A percentile compares a stretch with the other conserved stretches of the same genome.
Evolutionary conservation across 2,329 filamentous ascomycete species (phyloP).

Genomic region (Dactylellina parvicollis): DNA sequence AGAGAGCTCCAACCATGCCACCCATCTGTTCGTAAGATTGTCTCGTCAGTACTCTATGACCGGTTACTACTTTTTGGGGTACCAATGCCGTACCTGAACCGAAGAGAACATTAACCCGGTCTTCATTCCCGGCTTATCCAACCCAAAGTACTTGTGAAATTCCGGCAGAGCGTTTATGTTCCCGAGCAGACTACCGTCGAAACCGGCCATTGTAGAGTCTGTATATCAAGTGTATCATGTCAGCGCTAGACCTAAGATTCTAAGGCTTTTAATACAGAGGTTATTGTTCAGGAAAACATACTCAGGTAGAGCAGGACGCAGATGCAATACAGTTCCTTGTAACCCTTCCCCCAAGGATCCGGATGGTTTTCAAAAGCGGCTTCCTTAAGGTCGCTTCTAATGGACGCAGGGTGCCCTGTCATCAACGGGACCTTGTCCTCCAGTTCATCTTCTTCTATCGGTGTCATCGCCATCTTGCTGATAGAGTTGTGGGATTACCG

Average conservation of each 20-base stretch:
- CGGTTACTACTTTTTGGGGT: slow-evolving; percentile 58
- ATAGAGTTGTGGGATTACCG: background rate
- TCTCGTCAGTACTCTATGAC: background rate
- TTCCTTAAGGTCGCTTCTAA: slow-evolving; percentile 49
- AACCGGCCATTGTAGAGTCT: slow-evolving; percentile 68
- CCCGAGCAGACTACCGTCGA: slow-evolving; percentile 68
- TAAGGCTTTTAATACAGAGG: background rate
- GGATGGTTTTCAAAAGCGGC: slow-evolving; percentile 51
- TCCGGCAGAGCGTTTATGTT: slow-evolving; percentile 67
- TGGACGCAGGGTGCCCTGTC: slow-evolving; percentile 21
- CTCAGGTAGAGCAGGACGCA: slow-evolving; percentile 46
- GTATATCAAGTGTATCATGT: background rate
- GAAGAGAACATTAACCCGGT: slow-evolving; percentile 63
- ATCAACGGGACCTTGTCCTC: slow-evolving; percentile 52
- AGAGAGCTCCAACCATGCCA: slow-evolving; percentile 67
- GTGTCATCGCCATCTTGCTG: slow-evolving; percentile 31
- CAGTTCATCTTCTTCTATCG: slow-evolving; percentile 52
- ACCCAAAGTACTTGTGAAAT: slow-evolving; percentile 66
- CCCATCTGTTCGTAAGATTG: slow-evolving; percentile 61
- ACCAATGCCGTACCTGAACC: slow-evolving; percentile 36
- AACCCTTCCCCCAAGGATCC: slow-evolving; percentile 53
- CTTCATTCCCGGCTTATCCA: slow-evolving; percentile 65
- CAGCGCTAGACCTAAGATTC: too few relatives aligned
- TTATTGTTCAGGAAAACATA: background rate
- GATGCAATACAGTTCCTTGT: slow-evolving; percentile 51